Percentiles rank a stretch among this genome's conserved stretches.
These are phyloP conservation scores for Talaromyces nanjingensis DNA, from an alignment of 495 filamentous ascomycete genomes.

Conservation along the genomic window DNA sequence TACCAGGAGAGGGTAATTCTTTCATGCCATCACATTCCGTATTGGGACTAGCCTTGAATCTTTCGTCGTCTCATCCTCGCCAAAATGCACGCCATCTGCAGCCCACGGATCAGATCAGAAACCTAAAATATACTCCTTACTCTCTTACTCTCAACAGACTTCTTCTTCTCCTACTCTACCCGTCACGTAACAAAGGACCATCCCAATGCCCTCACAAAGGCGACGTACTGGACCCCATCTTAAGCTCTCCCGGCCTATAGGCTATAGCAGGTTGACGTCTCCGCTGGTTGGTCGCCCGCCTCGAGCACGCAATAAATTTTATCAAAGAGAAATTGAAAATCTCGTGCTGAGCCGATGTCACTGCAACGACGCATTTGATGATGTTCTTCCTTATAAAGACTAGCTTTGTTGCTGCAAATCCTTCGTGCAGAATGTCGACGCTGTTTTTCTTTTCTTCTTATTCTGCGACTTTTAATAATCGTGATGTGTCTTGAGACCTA, in stretches of 20 bases:
- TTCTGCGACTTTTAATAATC: background rate
- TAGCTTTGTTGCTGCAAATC: background rate
- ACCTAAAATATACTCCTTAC: too few species aligned
- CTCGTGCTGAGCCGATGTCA: background rate
- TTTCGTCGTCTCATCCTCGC: background rate
- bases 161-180: background rate
- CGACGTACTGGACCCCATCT: background rate
- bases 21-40: background rate
- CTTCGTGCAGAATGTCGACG: background rate
- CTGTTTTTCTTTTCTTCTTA: background rate
- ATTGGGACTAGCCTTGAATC: background rate
- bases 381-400: background rate
- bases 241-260: background rate
- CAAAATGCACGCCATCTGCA: too few species aligned
- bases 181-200: background rate
- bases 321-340: background rate
- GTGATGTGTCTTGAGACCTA: background rate
- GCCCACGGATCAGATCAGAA: background rate
- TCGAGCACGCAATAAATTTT: slow-evolving; percentile 5
- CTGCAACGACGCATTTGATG: background rate
- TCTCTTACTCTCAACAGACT: too few species aligned
- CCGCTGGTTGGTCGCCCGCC: slow-evolving; percentile 2
- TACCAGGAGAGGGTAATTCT: background rate
- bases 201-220: background rate
- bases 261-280: background rate